Percentiles rank a stretch among this genome's conserved stretches.
phyloP scores from a whole-genome alignment of 306 rosid genomes.

The Dryas octopetala region DNA sequence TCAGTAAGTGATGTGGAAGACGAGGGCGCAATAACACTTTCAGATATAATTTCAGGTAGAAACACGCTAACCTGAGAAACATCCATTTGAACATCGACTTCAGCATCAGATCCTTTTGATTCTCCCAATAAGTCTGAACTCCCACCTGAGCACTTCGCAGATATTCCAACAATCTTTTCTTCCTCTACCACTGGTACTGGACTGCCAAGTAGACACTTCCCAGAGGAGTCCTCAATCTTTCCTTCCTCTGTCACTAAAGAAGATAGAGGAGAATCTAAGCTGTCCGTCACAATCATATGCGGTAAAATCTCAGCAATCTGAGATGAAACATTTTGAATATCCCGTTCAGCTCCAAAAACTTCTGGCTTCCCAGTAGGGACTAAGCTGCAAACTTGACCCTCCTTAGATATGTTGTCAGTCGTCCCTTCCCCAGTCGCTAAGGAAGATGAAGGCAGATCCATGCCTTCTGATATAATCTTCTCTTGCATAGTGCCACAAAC shows the following conservation, averaged over 20 bases:
- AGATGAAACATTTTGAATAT: not conserved
- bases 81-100: not conserved
- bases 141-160: not conserved
- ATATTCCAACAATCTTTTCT: not conserved
- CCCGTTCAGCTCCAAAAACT: not conserved
- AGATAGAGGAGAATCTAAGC: slow-evolving; percentile 17
- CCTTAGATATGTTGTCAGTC: slow-evolving; percentile 11
- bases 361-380: not conserved
- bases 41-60: not conserved
- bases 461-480: slow-evolving; percentile 6
- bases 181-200: slow-evolving; percentile 9
- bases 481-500: slow-evolving; percentile 10
- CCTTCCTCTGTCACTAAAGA: slow-evolving; percentile 18
- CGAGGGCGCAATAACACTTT: slow-evolving; percentile 1
- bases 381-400: not conserved
- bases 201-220: not conserved
- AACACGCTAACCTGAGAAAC: slow-evolving; percentile 13
- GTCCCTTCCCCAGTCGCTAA: slow-evolving; percentile 8
- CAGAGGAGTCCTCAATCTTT: slow-evolving; percentile 9
- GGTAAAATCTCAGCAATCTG: not conserved
- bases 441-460: slow-evolving; percentile 3
- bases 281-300: not conserved
- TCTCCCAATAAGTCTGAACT: slow-evolving; percentile 2
- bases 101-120: slow-evolving; percentile 8
- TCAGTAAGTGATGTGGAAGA: slow-evolving; percentile 10